Percentiles rank a stretch among this genome's conserved stretches.
Evolutionary conservation across 176 grass and related monocot species (phyloP).

Genomic region (Eremochloa ophiuroides): DNA sequence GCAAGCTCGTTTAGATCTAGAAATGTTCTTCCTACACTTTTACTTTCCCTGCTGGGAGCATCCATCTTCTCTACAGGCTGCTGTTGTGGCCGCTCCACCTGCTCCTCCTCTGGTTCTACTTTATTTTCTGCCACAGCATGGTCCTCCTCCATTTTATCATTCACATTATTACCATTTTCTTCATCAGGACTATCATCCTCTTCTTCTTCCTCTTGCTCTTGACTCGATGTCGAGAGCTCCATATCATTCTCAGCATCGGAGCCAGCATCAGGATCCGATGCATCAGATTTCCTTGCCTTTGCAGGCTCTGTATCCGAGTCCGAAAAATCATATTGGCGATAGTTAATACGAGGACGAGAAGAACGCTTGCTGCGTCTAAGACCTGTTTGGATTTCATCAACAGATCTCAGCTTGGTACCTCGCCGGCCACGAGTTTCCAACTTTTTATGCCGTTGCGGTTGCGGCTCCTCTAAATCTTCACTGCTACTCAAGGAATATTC

Average conservation of each 20-base stretch:
- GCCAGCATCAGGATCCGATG: slow-evolving; percentile 55
- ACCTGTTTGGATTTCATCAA: slow-evolving; percentile 75
- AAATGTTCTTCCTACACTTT: slow-evolving; percentile 71
- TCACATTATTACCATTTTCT: slow-evolving; percentile 20
- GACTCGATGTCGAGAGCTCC: slow-evolving; percentile 79
- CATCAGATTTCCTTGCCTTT: slow-evolving; percentile 67
- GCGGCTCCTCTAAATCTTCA: slow-evolving; percentile 69
- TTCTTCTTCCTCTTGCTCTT: slow-evolving; percentile 64
- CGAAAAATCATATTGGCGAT: slow-evolving; percentile 80
- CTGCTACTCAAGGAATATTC: slow-evolving; percentile 81
- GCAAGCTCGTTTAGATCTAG: slow-evolving; percentile 97
- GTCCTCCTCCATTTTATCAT: slow-evolving; percentile 51
- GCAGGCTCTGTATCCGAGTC: slow-evolving; percentile 69
- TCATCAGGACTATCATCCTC: slow-evolving; percentile 64
- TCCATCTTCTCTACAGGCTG: slow-evolving; percentile 54
- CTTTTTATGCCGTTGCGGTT: slow-evolving; percentile 51
- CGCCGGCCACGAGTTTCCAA: slow-evolving; percentile 47
- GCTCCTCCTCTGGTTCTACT: slow-evolving; percentile 32
- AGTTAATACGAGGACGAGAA: slow-evolving; percentile 67
- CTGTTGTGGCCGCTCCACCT: slow-evolving; percentile 26
- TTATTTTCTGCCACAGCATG: slow-evolving; percentile 41
- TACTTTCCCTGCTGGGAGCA: slow-evolving; percentile 34
- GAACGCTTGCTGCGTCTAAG: slow-evolving; percentile 92
- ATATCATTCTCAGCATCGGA: slow-evolving; percentile 56
- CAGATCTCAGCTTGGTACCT: slow-evolving; percentile 68